phyloP scores from a whole-genome alignment of 2,329 filamentous ascomycete species.

The Thielaviopsis euricoi region DNA sequence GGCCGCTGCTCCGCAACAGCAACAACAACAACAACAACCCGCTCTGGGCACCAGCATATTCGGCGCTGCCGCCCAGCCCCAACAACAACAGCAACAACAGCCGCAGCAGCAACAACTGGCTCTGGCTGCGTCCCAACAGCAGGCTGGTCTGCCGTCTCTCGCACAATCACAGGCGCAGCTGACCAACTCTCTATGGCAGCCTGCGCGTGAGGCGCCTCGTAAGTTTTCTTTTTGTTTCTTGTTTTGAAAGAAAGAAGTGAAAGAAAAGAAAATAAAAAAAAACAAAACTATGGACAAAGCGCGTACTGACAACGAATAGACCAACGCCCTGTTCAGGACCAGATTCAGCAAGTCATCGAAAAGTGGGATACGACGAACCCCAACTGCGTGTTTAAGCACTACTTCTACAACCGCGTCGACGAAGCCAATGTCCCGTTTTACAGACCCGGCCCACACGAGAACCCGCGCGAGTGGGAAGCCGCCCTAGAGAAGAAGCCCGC shows the following conservation, averaged over 20 bases:
- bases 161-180: constrained; percentile 30
- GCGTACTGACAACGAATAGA: constrained; percentile 16
- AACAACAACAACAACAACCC: constrained; percentile 24
- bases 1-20: constrained; percentile 12
- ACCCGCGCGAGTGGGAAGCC: constrained; percentile 69
- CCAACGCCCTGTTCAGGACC: constrained; percentile 59
- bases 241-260: not conserved
- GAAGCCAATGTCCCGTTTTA: constrained; percentile 62
- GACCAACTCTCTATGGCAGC: constrained; percentile 36
- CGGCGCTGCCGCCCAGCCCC: not conserved
- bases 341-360: constrained; percentile 50
- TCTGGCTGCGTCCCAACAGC: too few relatives aligned
- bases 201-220: constrained; percentile 33
- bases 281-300: not conserved
- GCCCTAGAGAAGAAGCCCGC: constrained; percentile 66
- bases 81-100: constrained; percentile 15
- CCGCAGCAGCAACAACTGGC: constrained; percentile 17
- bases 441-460: constrained; percentile 51
- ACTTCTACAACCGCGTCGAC: constrained; percentile 77
- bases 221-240: too few relatives aligned
- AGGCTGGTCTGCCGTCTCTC: constrained; percentile 24
- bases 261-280: not conserved
- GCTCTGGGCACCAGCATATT: constrained; percentile 13
- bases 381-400: constrained; percentile 61
- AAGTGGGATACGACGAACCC: constrained; percentile 59